Conservation (phyloP, 129 eudicot species). For the Saposhnikovia divaricata region DNA sequence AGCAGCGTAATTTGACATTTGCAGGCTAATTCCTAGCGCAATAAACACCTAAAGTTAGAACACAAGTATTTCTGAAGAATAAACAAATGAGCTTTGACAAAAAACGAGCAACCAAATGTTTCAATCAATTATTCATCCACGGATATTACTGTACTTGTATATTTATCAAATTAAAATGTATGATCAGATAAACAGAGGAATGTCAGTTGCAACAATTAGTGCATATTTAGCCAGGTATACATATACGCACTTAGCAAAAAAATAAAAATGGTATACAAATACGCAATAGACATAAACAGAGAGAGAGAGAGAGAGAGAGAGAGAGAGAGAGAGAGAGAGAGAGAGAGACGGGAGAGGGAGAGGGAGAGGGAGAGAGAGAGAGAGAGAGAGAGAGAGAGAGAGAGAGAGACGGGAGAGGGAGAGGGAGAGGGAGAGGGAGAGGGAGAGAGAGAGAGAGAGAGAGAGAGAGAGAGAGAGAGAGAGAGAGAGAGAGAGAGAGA, state of each 20-base stretch:
- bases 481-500: not conserved
- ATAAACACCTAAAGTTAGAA: too few relatives aligned
- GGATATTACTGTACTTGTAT: not conserved
- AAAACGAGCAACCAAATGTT: not conserved
- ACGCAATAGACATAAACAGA: too few relatives aligned
- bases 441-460: not conserved
- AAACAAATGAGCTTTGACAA: not conserved
- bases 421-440: too few relatives aligned
- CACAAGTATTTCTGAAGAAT: too few relatives aligned
- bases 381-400: not conserved
- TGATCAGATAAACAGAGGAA: not conserved
- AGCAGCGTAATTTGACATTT: not conserved
- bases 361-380: not conserved
- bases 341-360: not conserved
- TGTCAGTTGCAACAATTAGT: not conserved
- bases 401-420: too few relatives aligned
- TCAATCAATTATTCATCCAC: not conserved
- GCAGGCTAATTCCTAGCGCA: not conserved
- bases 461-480: too few relatives aligned
- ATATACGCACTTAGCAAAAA: too few relatives aligned
- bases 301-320: not conserved
- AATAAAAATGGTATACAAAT: not conserved
- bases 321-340: not conserved
- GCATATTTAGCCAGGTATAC: not conserved
- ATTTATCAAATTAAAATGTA: not conserved